These are phyloP conservation scores for Talaromyces piceae DNA, from an alignment of 2,329 filamentous ascomycete genomes.

Conservation along the genomic window DNA sequence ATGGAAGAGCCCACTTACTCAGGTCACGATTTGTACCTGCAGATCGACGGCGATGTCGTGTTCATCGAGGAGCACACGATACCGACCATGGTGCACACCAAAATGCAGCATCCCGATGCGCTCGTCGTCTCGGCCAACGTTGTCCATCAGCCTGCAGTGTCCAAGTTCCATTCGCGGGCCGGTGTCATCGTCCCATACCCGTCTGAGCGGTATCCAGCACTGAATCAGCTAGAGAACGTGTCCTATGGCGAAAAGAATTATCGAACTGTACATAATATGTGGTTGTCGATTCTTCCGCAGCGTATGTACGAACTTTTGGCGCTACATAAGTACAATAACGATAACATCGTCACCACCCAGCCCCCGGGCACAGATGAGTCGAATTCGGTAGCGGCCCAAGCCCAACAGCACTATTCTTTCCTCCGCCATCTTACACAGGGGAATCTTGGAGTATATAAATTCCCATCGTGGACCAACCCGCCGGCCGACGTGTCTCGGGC, in stretches of 20 bases:
- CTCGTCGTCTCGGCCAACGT: slow-evolving; percentile 50
- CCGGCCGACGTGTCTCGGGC: slow-evolving; percentile 47
- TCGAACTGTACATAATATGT: slow-evolving; percentile 19
- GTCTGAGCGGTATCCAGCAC: slow-evolving; percentile 11
- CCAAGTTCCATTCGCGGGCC: slow-evolving; percentile 48
- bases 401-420: slow-evolving; percentile 39
- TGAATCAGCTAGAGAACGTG: neutral
- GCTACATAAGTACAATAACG: neutral
- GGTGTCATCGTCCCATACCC: slow-evolving; percentile 46
- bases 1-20: slow-evolving; percentile 14
- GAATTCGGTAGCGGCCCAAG: slow-evolving; percentile 43
- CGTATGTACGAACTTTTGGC: slow-evolving; percentile 21
- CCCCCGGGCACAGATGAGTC: slow-evolving; percentile 36
- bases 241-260: neutral
- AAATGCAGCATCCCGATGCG: slow-evolving; percentile 44
- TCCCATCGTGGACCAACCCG: slow-evolving; percentile 40
- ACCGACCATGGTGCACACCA: slow-evolving; percentile 47
- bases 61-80: slow-evolving; percentile 42
- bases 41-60: slow-evolving; percentile 38
- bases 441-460: slow-evolving; percentile 42
- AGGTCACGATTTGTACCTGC: slow-evolving; percentile 31
- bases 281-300: slow-evolving; percentile 24
- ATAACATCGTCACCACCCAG: slow-evolving; percentile 16
- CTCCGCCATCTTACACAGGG: slow-evolving; percentile 46
- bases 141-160: slow-evolving; percentile 49